Evolutionary conservation across 805 yeast species (phyloP).

Genomic region (Teunomyces gatunensis): DNA sequence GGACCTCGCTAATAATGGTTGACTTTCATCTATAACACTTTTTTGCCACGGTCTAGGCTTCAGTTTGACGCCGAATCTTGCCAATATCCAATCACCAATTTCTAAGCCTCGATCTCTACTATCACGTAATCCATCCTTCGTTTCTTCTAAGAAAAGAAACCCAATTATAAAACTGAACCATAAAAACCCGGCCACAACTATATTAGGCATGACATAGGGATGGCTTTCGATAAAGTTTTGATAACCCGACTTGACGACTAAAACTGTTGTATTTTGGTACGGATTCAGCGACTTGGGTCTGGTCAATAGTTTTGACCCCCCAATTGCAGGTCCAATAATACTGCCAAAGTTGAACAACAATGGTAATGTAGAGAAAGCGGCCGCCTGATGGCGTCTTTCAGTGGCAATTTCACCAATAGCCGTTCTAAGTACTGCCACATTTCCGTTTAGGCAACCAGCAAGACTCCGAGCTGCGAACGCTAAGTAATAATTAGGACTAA

Average conservation of each 20-base stretch:
- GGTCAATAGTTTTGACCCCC: slow-evolving; percentile 28
- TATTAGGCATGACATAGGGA: slow-evolving; percentile 40
- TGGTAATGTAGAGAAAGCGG: slow-evolving; percentile 31
- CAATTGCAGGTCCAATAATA: slow-evolving; percentile 32
- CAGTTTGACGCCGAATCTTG: slow-evolving; percentile 22
- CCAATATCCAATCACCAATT: slow-evolving; percentile 32
- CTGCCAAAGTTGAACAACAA: slow-evolving; percentile 32
- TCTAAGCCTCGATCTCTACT: slow-evolving; percentile 32
- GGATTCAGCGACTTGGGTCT: slow-evolving; percentile 21
- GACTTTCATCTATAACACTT: neutral
- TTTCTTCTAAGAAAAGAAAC: slow-evolving; percentile 37
- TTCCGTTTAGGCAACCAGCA: slow-evolving; percentile 30
- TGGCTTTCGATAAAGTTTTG: slow-evolving; percentile 26
- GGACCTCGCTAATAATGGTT: neutral
- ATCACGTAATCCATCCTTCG: slow-evolving; percentile 24
- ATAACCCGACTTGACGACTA: slow-evolving; percentile 12
- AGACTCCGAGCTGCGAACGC: slow-evolving; percentile 28
- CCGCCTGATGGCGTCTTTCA: slow-evolving; percentile 28
- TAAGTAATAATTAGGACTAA: slow-evolving; percentile 24
- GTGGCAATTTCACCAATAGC: slow-evolving; percentile 31
- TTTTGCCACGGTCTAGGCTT: slow-evolving; percentile 31
- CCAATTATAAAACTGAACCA: slow-evolving; percentile 26
- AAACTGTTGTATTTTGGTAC: slow-evolving; percentile 5
- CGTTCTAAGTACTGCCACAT: slow-evolving; percentile 31
- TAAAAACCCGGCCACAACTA: slow-evolving; percentile 30